These are phyloP conservation scores for Talaromyces nanjingensis DNA, from an alignment of 495 filamentous ascomycete species.

Conservation along the genomic window DNA sequence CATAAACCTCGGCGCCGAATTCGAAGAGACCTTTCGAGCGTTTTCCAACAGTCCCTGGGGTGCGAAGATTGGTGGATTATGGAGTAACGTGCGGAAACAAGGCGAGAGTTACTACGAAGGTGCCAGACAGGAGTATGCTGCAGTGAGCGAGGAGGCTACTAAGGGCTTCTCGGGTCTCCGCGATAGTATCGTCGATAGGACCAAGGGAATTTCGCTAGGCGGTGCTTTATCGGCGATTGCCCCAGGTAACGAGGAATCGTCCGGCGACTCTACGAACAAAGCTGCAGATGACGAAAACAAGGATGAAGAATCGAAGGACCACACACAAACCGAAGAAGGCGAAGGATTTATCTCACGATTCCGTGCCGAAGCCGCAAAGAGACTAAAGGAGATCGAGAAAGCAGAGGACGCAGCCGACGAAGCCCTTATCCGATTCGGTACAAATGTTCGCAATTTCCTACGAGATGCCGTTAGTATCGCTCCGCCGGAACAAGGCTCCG, in stretches of 20 bases:
- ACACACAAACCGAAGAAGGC: conserved; percentile 30
- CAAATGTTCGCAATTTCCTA: conserved; percentile 85
- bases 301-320: conserved; percentile 16
- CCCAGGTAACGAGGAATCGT: conserved; percentile 15
- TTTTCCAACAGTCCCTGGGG: conserved; percentile 91
- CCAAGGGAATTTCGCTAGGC: conserved; percentile 64
- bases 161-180: conserved; percentile 74
- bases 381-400: conserved; percentile 83
- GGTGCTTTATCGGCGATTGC: conserved; percentile 27
- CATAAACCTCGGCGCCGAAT: conserved; percentile 70
- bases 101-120: conserved; percentile 81
- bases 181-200: conserved; percentile 60
- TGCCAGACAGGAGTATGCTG: conserved; percentile 70
- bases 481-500: conserved; percentile 45
- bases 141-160: conserved; percentile 71
- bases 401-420: conserved; percentile 98
- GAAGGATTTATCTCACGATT: conserved; percentile 80
- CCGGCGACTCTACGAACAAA: conserved; percentile 31
- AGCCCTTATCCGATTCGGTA: conserved; percentile 86
- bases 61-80: conserved; percentile 75
- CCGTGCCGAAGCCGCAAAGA: conserved; percentile 70
- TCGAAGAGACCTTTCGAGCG: conserved; percentile 92
- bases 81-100: conserved; percentile 85
- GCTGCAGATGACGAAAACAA: conserved; percentile 19
- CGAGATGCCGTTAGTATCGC: conserved; percentile 85